Percentiles rank a stretch among this genome's conserved stretches.
Conservation (phyloP, 2,329 filamentous ascomycete species). For the Diaporthe nobilis region DNA sequence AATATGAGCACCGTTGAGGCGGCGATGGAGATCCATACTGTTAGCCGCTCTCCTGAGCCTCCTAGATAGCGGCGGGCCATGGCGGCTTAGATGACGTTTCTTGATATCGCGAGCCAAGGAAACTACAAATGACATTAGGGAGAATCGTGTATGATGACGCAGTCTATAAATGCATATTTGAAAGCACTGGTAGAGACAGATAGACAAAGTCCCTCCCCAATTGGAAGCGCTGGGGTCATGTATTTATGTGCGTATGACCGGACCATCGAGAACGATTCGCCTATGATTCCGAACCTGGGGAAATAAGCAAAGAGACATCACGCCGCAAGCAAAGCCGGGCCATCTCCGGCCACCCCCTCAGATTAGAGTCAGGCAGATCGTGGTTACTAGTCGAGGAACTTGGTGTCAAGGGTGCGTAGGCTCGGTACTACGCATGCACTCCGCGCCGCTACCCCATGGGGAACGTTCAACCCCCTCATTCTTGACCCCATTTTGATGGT, state of each 20-base stretch:
- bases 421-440: slow-evolving; percentile 21
- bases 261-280: not conserved
- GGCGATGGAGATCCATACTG: slow-evolving; percentile 66
- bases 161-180: not conserved
- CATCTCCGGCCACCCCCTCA: slow-evolving; percentile 19
- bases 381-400: not conserved
- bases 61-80: slow-evolving; percentile 56
- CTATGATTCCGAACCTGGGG: not conserved
- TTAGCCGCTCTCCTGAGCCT: slow-evolving; percentile 64
- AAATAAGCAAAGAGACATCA: not conserved
- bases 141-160: not conserved
- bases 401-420: not conserved
- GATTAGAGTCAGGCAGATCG: not conserved
- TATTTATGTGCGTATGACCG: not conserved
- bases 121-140: too few species aligned
- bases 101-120: not conserved
- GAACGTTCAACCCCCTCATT: slow-evolving; percentile 8
- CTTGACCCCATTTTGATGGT: slow-evolving; percentile 17
- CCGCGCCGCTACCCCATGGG: slow-evolving; percentile 19
- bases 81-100: not conserved
- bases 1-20: slow-evolving; percentile 65
- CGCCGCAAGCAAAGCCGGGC: slow-evolving; percentile 4
- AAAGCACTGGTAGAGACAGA: not conserved
- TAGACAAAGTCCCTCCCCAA: too few species aligned
- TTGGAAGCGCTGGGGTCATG: not conserved